Percentiles rank a stretch among this genome's conserved stretches.
phyloP scores from a whole-genome alignment of 2,329 filamentous ascomycete species.

The Neonectria hederae region DNA sequence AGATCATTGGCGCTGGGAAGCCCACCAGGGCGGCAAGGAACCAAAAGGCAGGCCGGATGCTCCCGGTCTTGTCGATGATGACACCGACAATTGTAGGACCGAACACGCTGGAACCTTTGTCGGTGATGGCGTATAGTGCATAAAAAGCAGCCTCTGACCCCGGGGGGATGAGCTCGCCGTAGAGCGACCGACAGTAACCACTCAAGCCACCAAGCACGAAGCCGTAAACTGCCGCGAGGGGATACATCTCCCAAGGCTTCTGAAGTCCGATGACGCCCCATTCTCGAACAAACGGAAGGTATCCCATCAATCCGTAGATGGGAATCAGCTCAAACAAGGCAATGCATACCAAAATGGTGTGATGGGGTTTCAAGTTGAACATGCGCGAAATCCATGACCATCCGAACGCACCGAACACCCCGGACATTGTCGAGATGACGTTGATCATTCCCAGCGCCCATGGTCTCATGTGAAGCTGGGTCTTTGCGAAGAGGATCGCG shows the following conservation, averaged over 20 bases:
- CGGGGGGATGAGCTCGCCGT: constrained; percentile 91
- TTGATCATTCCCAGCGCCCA: constrained; percentile 92
- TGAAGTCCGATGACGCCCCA: constrained; percentile 87
- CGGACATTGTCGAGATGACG: constrained; percentile 85
- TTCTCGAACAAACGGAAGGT: constrained; percentile 79
- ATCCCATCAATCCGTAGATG: constrained; percentile 88
- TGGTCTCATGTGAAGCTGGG: constrained; percentile 86
- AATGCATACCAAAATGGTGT: constrained; percentile 94
- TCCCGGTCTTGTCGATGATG: constrained; percentile 85
- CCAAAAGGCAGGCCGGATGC: constrained; percentile 88
- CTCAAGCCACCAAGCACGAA: constrained; percentile 93
- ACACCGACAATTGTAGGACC: constrained; percentile 92
- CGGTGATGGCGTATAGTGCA: constrained; percentile 94
- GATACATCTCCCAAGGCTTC: constrained; percentile 97
- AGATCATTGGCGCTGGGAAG: constrained; percentile 84
- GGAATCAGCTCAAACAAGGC: constrained; percentile 91
- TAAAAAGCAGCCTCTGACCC: constrained; percentile 97
- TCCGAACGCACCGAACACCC: constrained; percentile 86
- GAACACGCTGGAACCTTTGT: constrained; percentile 94
- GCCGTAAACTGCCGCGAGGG: constrained; percentile 88
- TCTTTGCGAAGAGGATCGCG: constrained; percentile 95
- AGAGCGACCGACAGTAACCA: constrained; percentile 91
- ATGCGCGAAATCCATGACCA: constrained; percentile 83
- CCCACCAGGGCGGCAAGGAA: constrained; percentile 89
- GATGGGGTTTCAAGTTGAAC: constrained; percentile 77